Evolutionary conservation across 177 flowering plant genomes (phyloP), one percentile per base, ranked within the genome.

Genomic region (Telopea speciosissima): DNA sequence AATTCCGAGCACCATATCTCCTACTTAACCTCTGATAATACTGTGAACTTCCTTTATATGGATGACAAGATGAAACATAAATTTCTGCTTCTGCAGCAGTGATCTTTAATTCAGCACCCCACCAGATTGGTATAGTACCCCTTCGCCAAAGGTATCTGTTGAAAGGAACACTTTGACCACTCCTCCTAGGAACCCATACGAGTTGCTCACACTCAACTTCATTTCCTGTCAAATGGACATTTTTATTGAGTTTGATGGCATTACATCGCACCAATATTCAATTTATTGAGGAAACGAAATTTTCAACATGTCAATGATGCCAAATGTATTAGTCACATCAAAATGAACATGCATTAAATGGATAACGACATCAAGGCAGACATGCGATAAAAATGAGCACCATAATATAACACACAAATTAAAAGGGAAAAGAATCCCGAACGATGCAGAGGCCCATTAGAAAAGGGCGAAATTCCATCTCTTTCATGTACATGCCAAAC

Each of bases 151-250:
- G 76, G 67, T 93, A 91, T 59, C 92, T 87, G 78, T 83, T 93
- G 80, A 96, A 96, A 77, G 97, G 92, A 75, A 90, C 84, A 81
- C 86, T 87, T 79, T 89, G 91, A 76, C 90, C 90, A 62, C 79
- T 58, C 56, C 54, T 85, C 79, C 79, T 87, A 45, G 97, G 94
- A 68, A 91, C 81, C 99, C 99, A 96, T 23, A 89, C 96, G 73
- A 96, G 85, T 78, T 96, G 99, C 78, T 96, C 98, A 78, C 99
- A 96, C 73, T 96, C 99, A 72, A 93, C 98, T 84, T 96, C 99
- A 80, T 96, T 96, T 77, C 99, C 99, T 96, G 86, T 75, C 60
- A 70, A 70, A 75, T 40, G 26, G 70, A 72, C 21, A 63, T 70
- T 63, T 54, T 66, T 26, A 24, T 24, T n/a, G 60, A 16, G 49